Base-by-base conservation (phyloP, 225 moss, liverwort and hornwort genomes). In the Pleurozium schreberi region DNA sequence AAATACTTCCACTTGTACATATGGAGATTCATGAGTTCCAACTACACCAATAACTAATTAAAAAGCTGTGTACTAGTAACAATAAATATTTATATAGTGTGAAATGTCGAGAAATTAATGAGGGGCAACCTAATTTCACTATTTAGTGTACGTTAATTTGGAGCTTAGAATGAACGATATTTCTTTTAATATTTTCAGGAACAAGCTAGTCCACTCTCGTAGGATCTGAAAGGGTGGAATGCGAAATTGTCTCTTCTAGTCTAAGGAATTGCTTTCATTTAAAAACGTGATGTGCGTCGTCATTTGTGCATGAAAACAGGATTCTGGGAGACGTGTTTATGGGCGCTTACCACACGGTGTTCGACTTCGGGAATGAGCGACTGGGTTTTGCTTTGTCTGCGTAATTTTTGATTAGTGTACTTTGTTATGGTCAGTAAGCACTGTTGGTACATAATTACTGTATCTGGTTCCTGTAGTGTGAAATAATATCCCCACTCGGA, bases 271-370 rank as follows among this genome's bases (percentile, higher is more conserved):
- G 23, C 58, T 58, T 62, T n/a, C 20, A 53, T 49, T 28, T n/a
- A 8, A 16, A n/a, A 61, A 88, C 47, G 85, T 8, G 14, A 87
- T 36, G 65, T 80, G 19, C 42, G 31, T 42, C 42, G 31, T 42
- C 13, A 25, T 86, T 75, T 90, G 68, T 79, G 53, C n/a, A 58
- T 83, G 88, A 69, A 77, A 92, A 90, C 94, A 98, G 98, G 97
- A 99, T 99, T 85, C 84, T 99, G 85, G 98, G 97, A 80, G 98
- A 97, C 85, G 91, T 94, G 17, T 97, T 97, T 64, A 97, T 99
- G 97, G 97, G 97, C 74, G 95, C 84, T 18, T 99, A 97, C 84
- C 98, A 97, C 80, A 97, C 98, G 31, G 92, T 95, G 75, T 99
- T 99, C 85, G 97, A 97, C 92, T 99, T 91, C 74, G 97, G 97